A percentile compares a stretch with the other conserved stretches of the same genome.
These are phyloP conservation scores for Chalara sp. DNA, from an alignment of 2,329 filamentous ascomycete species.

Conservation along the genomic window DNA sequence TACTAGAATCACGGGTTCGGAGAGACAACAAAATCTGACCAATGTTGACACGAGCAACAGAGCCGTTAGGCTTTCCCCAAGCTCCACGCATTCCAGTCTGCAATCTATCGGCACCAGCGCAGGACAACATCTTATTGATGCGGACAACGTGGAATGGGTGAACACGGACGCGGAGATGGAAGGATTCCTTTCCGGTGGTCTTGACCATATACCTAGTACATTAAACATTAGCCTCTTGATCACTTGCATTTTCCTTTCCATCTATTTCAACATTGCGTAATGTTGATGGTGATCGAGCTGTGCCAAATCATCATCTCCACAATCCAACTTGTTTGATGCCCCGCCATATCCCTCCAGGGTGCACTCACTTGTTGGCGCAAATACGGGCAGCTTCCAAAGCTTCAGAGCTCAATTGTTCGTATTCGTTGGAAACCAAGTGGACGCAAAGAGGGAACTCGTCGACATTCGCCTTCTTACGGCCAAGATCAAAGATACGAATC, in stretches of 20 bases:
- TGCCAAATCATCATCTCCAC: not conserved
- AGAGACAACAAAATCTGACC: constrained; percentile 98
- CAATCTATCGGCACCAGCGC: constrained; percentile 99
- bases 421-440: constrained; percentile 99
- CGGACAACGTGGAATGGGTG: constrained; percentile 99
- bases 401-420: constrained; percentile 99
- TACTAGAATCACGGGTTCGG: constrained; percentile 90
- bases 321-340: not conserved
- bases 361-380: constrained; percentile 91
- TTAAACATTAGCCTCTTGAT: constrained; percentile 6
- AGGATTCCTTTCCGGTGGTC: constrained; percentile 64
- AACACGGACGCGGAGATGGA: constrained; percentile 74
- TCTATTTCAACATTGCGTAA: not conserved
- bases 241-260: not conserved
- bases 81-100: constrained; percentile 99
- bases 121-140: constrained; percentile 99
- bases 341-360: constrained; percentile 3
- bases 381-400: constrained; percentile 99
- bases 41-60: constrained; percentile 99
- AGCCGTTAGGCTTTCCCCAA: constrained; percentile 99
- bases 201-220: constrained; percentile 53
- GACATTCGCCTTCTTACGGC: constrained; percentile 96
- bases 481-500: constrained; percentile 97
- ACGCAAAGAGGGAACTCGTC: constrained; percentile 99
- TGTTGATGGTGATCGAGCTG: no score